phyloP scores from a whole-genome alignment of 257 asterid genomes.

The Solanum rostratum region DNA sequence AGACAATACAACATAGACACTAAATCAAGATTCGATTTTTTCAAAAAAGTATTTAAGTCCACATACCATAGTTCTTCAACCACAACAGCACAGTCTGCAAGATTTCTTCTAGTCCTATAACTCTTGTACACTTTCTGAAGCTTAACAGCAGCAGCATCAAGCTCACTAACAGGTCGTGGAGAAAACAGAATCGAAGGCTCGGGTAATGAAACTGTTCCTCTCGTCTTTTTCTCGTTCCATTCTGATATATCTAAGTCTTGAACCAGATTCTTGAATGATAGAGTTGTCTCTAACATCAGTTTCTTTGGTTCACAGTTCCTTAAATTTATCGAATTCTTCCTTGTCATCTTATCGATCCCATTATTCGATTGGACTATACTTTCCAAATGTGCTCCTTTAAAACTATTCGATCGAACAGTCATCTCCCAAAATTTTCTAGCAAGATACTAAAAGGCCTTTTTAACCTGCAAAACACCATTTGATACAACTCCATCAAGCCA shows the following conservation, averaged over 20 bases:
- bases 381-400: constrained; percentile 23
- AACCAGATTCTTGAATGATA: constrained; percentile 61
- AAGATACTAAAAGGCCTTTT: background rate
- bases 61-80: constrained; percentile 94
- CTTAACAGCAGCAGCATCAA: constrained; percentile 84
- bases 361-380: constrained; percentile 11
- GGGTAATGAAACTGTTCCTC: constrained; percentile 29
- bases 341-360: constrained; percentile 17
- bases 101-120: constrained; percentile 75
- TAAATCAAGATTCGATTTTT: background rate
- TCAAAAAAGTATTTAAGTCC: background rate
- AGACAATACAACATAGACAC: background rate
- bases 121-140: constrained; percentile 91
- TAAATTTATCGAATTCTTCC: constrained; percentile 52
- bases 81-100: constrained; percentile 95
- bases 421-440: constrained; percentile 5
- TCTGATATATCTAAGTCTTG: constrained; percentile 21
- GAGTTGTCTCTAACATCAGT: constrained; percentile 39
- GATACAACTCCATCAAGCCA: background rate
- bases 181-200: constrained; percentile 52
- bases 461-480: background rate
- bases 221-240: background rate
- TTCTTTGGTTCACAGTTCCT: constrained; percentile 50
- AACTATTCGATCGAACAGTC: constrained; percentile 21
- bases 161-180: constrained; percentile 69